These are phyloP conservation scores for Eimeria sp. DNA, from an alignment of 169 alveolate genomes.

Conservation along the genomic window DNA sequence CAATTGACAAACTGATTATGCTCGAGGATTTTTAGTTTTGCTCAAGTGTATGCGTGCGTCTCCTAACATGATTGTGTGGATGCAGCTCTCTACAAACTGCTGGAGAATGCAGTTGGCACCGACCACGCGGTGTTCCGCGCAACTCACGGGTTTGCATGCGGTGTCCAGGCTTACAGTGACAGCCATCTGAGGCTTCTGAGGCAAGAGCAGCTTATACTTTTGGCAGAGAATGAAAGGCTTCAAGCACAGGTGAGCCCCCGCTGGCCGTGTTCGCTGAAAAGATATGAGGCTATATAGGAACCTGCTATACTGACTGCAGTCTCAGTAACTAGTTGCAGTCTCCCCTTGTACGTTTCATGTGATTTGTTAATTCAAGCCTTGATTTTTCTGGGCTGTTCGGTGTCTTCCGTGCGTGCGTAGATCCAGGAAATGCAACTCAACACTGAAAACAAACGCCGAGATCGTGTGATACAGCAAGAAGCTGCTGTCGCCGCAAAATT, in stretches of 20 bases:
- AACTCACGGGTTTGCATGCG: conserved; percentile 64
- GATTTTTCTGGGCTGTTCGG: background rate
- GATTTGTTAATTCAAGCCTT: background rate
- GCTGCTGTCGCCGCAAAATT: background rate
- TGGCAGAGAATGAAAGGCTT: conserved; percentile 88
- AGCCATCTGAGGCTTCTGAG: conserved; percentile 86
- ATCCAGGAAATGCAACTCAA: conserved; percentile 46
- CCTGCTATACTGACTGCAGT: background rate
- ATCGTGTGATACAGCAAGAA: conserved; percentile 46
- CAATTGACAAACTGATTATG: background rate
- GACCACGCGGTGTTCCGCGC: conserved; percentile 70
- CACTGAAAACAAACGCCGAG: conserved; percentile 40
- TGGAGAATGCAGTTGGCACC: conserved; percentile 72
- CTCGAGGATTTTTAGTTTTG: background rate
- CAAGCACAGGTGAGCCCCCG: conserved; percentile 80
- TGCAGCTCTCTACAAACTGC: conserved; percentile 52
- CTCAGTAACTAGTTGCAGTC: background rate
- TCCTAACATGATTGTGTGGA: background rate
- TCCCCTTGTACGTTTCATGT: background rate
- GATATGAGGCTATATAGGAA: background rate
- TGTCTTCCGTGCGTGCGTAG: background rate
- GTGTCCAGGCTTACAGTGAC: conserved; percentile 74
- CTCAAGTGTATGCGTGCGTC: background rate
- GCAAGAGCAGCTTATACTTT: conserved; percentile 86
- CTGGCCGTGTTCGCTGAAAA: background rate